phyloP scores from a whole-genome alignment of 345 rosid species.

The Brassica napus region Da-Ae NC_063438.1:23069501-23070000 shows the following conservation, averaged over 20 bases:
- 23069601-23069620: conserved; percentile 68
- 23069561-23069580: conserved; percentile 95
- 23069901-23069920: too few relatives aligned
- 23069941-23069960: too few relatives aligned
- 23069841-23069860: background rate
- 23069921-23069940: too few relatives aligned
- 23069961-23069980: background rate
- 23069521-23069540: conserved; percentile 85
- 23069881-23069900: conserved; percentile 1
- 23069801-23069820: conserved; percentile 3
- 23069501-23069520: conserved; percentile 90
- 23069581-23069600: conserved; percentile 78
- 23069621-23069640: conserved; percentile 99
- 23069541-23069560: conserved; percentile 83
- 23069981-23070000: background rate
- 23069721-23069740: background rate
- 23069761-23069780: conserved; percentile 10
- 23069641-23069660: conserved; percentile 75
- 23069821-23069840: background rate
- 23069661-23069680: background rate
- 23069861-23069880: background rate
- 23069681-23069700: background rate
- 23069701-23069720: background rate
- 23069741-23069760: conserved; percentile 8
- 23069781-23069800: background rate